Base-by-base conservation (phyloP, 805 yeast species). In the Geotrichum ghanense region DNA sequence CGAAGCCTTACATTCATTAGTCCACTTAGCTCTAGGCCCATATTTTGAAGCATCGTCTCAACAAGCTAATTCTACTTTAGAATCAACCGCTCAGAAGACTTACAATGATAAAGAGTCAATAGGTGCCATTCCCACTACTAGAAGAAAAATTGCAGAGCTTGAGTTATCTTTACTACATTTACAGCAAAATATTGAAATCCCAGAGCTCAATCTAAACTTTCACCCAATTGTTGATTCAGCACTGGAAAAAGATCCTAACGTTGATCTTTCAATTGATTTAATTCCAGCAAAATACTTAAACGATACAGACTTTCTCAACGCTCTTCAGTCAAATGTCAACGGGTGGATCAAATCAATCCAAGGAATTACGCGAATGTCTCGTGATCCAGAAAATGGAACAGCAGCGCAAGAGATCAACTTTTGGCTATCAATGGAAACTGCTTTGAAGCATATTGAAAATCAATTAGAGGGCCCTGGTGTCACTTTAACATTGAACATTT, bases 401-500 rank as follows among this genome's bases (percentile, higher is more conserved):
- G 65, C 78, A 0, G 53, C 63, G 1, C 87, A 82, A 37, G 97
- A 89, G 56, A 69, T 83, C 2, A 75, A 72, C 42, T 88, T 83
- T 53, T 89, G 97, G 97, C 64, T 68, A 6, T 74, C 86, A 0
- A 69, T 84, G 67, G 90, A 84, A 54, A 57, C 63, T 1, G 79
- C 85, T 0, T 65, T 89, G 40, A 48, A 54, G 2, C 65, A 78
- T 1, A 69, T 84, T 0, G 74, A 75, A 45, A 67, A 68, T 1
- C 95, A 87, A 57, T 61, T 84, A 1, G 61, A 69, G 2, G 66
- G 75, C 1, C 69, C 71, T 0, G 79, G 76, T 27, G 75, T 86
- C 1, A 65, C 62, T 19, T 59, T 74, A 6, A 77, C 92, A 0
- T 62, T 87, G 12, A 76, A 74, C 1, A 66, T 83, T 0, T 67